Evolutionary conservation across 2,329 filamentous ascomycete genomes (phyloP).

Genomic region (Xylariaceae sp.): DNA sequence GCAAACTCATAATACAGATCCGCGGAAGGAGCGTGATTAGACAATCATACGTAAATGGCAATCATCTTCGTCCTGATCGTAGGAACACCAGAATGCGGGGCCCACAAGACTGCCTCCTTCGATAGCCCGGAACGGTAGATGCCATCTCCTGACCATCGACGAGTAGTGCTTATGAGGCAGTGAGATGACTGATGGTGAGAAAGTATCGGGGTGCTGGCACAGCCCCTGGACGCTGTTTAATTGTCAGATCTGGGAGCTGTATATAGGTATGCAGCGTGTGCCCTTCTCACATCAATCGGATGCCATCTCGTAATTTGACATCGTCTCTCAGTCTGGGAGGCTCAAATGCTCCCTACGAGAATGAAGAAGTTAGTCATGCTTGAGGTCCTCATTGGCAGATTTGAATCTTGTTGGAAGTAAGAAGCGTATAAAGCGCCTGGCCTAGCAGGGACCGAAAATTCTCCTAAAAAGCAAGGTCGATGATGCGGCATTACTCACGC

Average conservation of each 20-base stretch:
- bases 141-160: slow-evolving; percentile 54
- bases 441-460: too few species aligned
- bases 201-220: slow-evolving; percentile 56
- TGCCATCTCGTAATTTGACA: slow-evolving; percentile 47
- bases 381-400: neutral
- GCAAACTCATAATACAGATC: neutral
- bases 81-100: slow-evolving; percentile 61
- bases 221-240: slow-evolving; percentile 51
- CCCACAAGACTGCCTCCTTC: slow-evolving; percentile 59
- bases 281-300: slow-evolving; percentile 52
- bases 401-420: neutral
- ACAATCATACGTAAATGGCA: slow-evolving; percentile 52
- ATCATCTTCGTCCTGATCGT: slow-evolving; percentile 55
- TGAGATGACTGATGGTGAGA: slow-evolving; percentile 54
- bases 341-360: slow-evolving; percentile 51
- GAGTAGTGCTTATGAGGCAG: slow-evolving; percentile 49
- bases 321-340: slow-evolving; percentile 43
- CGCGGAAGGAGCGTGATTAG: neutral
- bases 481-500: slow-evolving; percentile 37
- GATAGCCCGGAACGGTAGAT: slow-evolving; percentile 55
- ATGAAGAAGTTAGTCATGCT: neutral
- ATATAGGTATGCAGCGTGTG: neutral
- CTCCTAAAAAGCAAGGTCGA: too few species aligned
- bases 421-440: neutral
- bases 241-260: slow-evolving; percentile 11